Evolutionary conservation across 352 stramenopile species (phyloP), one percentile per base, ranked within the genome.

Genomic region (Phytophthora podocarpi): DNA sequence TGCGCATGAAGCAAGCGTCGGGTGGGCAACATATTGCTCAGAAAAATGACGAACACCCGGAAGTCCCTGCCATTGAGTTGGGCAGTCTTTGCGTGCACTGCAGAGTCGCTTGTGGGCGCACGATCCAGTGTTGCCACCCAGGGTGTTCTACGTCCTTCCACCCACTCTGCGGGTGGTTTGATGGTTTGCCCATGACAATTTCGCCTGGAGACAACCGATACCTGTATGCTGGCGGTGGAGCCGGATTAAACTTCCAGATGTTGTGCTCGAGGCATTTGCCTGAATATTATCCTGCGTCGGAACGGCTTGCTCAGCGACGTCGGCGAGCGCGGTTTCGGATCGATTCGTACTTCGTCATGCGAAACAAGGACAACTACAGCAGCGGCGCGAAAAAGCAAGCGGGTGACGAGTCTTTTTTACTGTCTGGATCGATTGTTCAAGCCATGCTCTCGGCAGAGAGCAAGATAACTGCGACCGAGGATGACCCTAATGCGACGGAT

Each of bases 131-230:
- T 54, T 80, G 74, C 42, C 67, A 88, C 27, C 26, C 58, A 23
- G 80, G 50, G 0, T 94, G 85, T 34, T 66, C 56, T 7, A 72
- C 69, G 21, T 89, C 87, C 6, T 96, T 91, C 23, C 89, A 97
- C 57, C 81, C 89, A 16, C 67, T 96, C 24, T 97, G 89, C 24
- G 85, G 76, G 0, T 97, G 89, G 89, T 97, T 83, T 57, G 82
- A 89, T 21, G 89, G 89, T 6, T 65, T 89, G 7, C 73, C 82
- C 5, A 92, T 96, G 85, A 87, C 68, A 2, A 76, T 91, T 41
- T 70, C 62, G 1, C 61, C 85, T 12, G 40, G 67, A 24, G 66
- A 78, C 12, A 67, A 74, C 16, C 64, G 82, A 23, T 90, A 82
- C 27, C 52, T 94, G 15, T 94, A 95, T 55, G 74, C 67, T 15